Evolutionary conservation across 306 rosid species (phyloP).

Genomic region (Castanopsis chinensis): DNA sequence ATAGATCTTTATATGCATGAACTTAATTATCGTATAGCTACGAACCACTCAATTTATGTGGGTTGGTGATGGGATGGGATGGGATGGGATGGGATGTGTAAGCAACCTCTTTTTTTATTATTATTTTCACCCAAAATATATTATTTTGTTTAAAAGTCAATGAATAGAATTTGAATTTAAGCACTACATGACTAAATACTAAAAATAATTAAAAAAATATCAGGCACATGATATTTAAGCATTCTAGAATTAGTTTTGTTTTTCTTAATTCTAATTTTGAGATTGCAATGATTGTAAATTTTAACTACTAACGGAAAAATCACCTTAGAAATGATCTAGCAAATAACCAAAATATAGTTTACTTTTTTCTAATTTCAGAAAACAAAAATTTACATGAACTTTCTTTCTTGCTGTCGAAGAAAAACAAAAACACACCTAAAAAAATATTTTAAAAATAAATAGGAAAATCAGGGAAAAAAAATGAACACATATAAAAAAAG

Average conservation of each 20-base stretch:
- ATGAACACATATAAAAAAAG: neutral
- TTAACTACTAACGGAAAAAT: neutral
- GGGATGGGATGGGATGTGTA: neutral
- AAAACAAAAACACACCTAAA: neutral
- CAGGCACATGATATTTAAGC: neutral
- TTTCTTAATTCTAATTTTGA: no score
- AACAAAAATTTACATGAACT: no score
- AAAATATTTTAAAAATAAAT: neutral
- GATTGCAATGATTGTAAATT: no score
- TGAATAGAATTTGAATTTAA: no score
- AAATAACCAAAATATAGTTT: no score
- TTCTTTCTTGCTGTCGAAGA: neutral
- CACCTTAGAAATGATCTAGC: neutral
- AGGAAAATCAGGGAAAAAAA: neutral
- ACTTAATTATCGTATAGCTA: neutral
- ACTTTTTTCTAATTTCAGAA: no score
- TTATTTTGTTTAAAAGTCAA: no score
- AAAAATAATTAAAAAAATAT: neutral
- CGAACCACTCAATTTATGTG: neutral
- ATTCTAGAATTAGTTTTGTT: neutral
- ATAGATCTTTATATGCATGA: no score
- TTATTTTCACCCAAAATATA: no score
- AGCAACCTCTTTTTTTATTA: no score
- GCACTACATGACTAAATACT: no score
- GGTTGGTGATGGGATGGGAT: neutral